Evolutionary conservation across 148 eudicot species (phyloP), one percentile per base, ranked within the genome.

Genomic region (Silene conica): DNA sequence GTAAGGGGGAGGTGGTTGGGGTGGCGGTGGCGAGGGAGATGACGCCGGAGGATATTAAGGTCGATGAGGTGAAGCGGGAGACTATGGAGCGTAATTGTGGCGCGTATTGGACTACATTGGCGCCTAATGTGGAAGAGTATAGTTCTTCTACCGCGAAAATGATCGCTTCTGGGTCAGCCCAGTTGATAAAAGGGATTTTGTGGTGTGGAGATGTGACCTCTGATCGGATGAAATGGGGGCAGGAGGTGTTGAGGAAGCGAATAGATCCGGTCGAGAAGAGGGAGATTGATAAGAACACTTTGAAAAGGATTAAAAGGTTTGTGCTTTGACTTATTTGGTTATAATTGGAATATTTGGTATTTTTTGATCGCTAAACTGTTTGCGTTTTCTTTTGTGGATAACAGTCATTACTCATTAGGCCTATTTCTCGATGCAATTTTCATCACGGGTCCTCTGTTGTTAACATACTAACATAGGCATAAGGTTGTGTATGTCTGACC

Each of bases 171-270:
- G 97, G 99, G 52, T 92, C 99, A 1, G 97, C 96, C 71, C 89
- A 89, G 70, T 56, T 95, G 74, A 85, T 95, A n/a, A 90, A 89
- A 82, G 99, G 97, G 76, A 90, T 92, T 34, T 73, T 95, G 76
- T 95, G 97, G 99, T 95, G 99, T 83, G 99, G 99, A 15, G 99
- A 95, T 88, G 89, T 95, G 46, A 89, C 99, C 12, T 75, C 82
- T 70, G 99, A 95, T 72, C 78, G 99, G 48, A 77, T 95, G 81
- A 95, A 85, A 61, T 86, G 96, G 92, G 99, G 99, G 3, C 81
- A 92, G 78, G 93, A 86, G 70, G 86, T 86, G 62, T 25, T 90
- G 83, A 90, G 73, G 83, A 81, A 80, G 84, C 83, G 89, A 83
- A 77, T 95, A 79, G 80, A 68, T 25, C 83, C 92, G 3, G 77